These are phyloP conservation scores for Coleophoma eucalyptorum DNA, from an alignment of 2,329 filamentous ascomycete species.

Conservation along the genomic window DNA sequence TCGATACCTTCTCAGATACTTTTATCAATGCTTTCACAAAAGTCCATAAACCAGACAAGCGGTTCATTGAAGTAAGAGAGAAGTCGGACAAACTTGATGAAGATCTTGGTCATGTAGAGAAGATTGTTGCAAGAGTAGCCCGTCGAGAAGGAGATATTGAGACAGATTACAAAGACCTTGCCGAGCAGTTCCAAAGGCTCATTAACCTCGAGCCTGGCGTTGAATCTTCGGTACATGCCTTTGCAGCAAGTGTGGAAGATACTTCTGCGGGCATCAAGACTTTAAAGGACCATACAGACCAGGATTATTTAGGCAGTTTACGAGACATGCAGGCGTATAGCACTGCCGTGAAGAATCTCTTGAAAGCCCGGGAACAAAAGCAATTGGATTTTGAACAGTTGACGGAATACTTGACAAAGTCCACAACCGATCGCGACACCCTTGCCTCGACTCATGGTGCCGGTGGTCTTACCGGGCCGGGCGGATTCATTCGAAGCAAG, in stretches of 20 bases:
- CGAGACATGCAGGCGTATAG: slow-evolving; percentile 97
- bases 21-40: slow-evolving; percentile 98
- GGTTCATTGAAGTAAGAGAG: slow-evolving; percentile 91
- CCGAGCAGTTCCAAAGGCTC: slow-evolving; percentile 92
- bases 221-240: slow-evolving; percentile 76
- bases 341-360: slow-evolving; percentile 76
- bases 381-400: slow-evolving; percentile 96
- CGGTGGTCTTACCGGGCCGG: slow-evolving; percentile 67
- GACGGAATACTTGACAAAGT: slow-evolving; percentile 92
- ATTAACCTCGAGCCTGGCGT: slow-evolving; percentile 85
- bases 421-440: slow-evolving; percentile 77
- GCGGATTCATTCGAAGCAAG: slow-evolving; percentile 85
- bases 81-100: slow-evolving; percentile 92
- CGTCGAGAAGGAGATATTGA: slow-evolving; percentile 86
- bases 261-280: slow-evolving; percentile 72
- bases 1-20: slow-evolving; percentile 92
- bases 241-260: slow-evolving; percentile 82
- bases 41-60: slow-evolving; percentile 88
- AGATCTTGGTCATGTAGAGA: slow-evolving; percentile 88
- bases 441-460: slow-evolving; percentile 55
- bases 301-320: slow-evolving; percentile 89
- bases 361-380: slow-evolving; percentile 94
- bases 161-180: slow-evolving; percentile 81
- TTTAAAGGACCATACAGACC: slow-evolving; percentile 90
- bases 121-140: slow-evolving; percentile 88